These are phyloP conservation scores for Diversispora epigaea DNA, from an alignment of 192 early-diverging fungal species.

Conservation along the genomic window DNA sequence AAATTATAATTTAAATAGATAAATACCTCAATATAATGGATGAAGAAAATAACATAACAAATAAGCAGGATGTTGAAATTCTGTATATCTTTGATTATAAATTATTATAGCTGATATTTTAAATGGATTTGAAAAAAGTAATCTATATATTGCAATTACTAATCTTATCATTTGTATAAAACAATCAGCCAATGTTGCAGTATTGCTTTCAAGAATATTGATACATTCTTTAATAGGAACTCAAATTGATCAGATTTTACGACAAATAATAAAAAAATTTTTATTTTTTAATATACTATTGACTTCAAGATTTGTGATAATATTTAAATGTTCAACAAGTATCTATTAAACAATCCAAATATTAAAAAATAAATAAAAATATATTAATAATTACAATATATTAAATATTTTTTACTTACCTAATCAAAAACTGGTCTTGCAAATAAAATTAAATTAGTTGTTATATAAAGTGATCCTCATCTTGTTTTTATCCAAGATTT, in stretches of 20 bases:
- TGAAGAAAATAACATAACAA: background rate
- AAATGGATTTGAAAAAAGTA: background rate
- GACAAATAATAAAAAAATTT: background rate
- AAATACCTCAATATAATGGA: background rate
- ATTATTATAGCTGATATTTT: background rate
- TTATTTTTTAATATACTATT: background rate
- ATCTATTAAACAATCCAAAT: too few relatives aligned
- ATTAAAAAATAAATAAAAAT: too few relatives aligned
- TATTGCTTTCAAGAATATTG: background rate
- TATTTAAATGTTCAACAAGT: too few relatives aligned
- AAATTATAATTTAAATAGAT: too few relatives aligned
- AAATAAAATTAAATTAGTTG: too few relatives aligned
- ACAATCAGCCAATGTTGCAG: constrained; percentile 6
- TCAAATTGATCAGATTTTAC: background rate
- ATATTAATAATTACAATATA: too few relatives aligned
- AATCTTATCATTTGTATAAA: background rate
- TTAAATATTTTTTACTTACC: too few relatives aligned
- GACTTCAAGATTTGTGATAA: background rate
- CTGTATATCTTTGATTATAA: background rate
- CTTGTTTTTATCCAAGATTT: background rate
- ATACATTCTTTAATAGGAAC: too few relatives aligned
- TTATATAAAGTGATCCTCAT: too few relatives aligned
- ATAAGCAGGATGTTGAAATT: constrained; percentile 1
- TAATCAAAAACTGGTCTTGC: too few relatives aligned
- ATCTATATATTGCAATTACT: background rate